These are phyloP conservation scores for Chernovozyma sophiae-reginae DNA, from an alignment of 1,139 yeast genomes.

Conservation along the genomic window DNA sequence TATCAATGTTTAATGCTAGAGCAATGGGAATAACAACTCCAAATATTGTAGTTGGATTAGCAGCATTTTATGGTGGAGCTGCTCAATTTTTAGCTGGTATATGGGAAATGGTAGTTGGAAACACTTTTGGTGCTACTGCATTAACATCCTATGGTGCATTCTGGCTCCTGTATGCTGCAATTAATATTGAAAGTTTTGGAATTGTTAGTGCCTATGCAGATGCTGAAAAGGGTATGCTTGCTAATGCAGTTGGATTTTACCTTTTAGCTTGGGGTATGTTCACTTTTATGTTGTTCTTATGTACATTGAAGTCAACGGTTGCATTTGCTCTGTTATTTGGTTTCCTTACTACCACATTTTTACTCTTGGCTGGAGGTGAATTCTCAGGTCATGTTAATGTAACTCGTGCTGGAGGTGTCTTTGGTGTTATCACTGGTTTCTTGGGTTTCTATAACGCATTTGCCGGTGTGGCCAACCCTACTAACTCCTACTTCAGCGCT, in stretches of 20 bases:
- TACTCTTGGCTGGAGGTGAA: slow-evolving; percentile 54
- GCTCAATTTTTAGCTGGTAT: slow-evolving; percentile 63
- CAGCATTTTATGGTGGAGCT: slow-evolving; percentile 54
- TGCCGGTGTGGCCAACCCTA: slow-evolving; percentile 36
- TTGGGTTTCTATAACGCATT: slow-evolving; percentile 57
- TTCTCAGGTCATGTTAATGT: slow-evolving; percentile 44
- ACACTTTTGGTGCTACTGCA: slow-evolving; percentile 63
- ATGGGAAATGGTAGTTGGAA: slow-evolving; percentile 62
- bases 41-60: slow-evolving; percentile 41
- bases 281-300: slow-evolving; percentile 52
- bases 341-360: slow-evolving; percentile 50
- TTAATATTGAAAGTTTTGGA: slow-evolving; percentile 53
- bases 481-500: slow-evolving; percentile 35
- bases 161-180: slow-evolving; percentile 65
- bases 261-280: slow-evolving; percentile 65
- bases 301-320: slow-evolving; percentile 63
- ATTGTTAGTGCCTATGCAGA: slow-evolving; percentile 47
- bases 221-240: slow-evolving; percentile 36
- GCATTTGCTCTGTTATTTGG: slow-evolving; percentile 54
- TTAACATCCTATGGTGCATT: slow-evolving; percentile 72
- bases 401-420: slow-evolving; percentile 67
- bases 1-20: slow-evolving; percentile 38
- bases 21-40: slow-evolving; percentile 37
- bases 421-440: slow-evolving; percentile 58
- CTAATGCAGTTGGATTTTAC: slow-evolving; percentile 55